phyloP scores from a whole-genome alignment of 768 basidiomycete genomes.

The Mycena polygramma region DNA sequence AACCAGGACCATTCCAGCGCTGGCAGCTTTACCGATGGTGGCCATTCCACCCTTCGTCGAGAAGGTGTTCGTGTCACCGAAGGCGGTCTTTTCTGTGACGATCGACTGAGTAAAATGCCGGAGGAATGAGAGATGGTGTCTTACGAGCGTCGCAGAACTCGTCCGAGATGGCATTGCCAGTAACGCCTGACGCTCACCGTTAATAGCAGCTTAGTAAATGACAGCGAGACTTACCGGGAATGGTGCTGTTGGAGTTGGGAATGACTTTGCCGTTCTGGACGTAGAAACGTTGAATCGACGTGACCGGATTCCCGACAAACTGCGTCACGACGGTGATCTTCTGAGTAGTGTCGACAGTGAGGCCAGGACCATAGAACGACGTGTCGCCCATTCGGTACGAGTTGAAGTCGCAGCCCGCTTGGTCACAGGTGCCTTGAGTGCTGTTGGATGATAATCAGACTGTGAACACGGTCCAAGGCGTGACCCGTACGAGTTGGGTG shows the following conservation, averaged over 20 bases:
- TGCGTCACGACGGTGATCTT: slow-evolving; percentile 57
- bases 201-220: slow-evolving; percentile 3
- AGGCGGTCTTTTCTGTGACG: slow-evolving; percentile 43
- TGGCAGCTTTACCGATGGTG: slow-evolving; percentile 20
- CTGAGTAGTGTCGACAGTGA: slow-evolving; percentile 55
- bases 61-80: slow-evolving; percentile 56
- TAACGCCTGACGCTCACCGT: slow-evolving; percentile 34
- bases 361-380: slow-evolving; percentile 53
- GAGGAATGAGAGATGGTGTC: slow-evolving; percentile 6
- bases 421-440: slow-evolving; percentile 49
- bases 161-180: slow-evolving; percentile 54
- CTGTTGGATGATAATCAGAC: slow-evolving; percentile 34
- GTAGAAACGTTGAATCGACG: no score
- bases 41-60: slow-evolving; percentile 49
- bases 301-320: no score
- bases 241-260: slow-evolving; percentile 45
- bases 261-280: slow-evolving; percentile 14
- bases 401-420: slow-evolving; percentile 63
- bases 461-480: neutral
- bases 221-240: slow-evolving; percentile 45
- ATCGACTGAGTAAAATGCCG: neutral
- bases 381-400: slow-evolving; percentile 53
- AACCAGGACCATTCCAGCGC: slow-evolving; percentile 29
- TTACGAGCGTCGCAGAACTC: slow-evolving; percentile 52
- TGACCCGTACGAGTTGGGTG: slow-evolving; percentile 21